Conservation (phyloP, 2,329 filamentous ascomycete species). For the Phyllosticta paracitricarpa region DNA sequence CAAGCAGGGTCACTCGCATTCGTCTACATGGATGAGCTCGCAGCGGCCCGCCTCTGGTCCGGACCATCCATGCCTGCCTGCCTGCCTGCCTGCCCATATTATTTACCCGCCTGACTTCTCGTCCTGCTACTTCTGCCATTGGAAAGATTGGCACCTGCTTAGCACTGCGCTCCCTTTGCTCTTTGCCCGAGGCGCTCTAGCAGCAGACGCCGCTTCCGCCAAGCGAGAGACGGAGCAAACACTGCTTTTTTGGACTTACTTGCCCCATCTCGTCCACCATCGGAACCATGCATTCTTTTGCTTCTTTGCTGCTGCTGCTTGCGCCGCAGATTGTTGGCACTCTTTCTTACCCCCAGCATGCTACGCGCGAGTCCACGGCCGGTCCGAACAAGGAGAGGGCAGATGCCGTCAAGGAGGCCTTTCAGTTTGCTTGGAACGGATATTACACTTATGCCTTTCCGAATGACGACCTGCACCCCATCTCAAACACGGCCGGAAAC, state of each 20-base stretch:
- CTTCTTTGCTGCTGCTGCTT: not conserved
- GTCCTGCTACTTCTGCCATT: not conserved
- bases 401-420: conserved; percentile 25
- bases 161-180: not conserved
- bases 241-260: not conserved
- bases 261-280: not conserved
- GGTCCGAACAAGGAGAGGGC: conserved; percentile 15
- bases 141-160: not conserved
- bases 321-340: not conserved
- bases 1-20: not conserved
- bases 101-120: not conserved
- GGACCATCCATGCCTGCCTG: not conserved
- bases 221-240: not conserved
- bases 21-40: not conserved
- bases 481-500: conserved; percentile 55
- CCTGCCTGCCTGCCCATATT: not conserved
- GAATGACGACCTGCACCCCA: conserved; percentile 63
- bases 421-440: conserved; percentile 26
- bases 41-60: not conserved
- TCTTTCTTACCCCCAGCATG: not conserved
- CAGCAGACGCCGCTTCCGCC: not conserved
- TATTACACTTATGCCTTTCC: conserved; percentile 68
- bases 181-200: not conserved
- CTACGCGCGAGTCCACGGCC: not conserved
- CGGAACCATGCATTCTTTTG: conserved; percentile 1